phyloP scores from a whole-genome alignment of 208 protist genomes.

The Acanthamoeba sp. region DNA sequence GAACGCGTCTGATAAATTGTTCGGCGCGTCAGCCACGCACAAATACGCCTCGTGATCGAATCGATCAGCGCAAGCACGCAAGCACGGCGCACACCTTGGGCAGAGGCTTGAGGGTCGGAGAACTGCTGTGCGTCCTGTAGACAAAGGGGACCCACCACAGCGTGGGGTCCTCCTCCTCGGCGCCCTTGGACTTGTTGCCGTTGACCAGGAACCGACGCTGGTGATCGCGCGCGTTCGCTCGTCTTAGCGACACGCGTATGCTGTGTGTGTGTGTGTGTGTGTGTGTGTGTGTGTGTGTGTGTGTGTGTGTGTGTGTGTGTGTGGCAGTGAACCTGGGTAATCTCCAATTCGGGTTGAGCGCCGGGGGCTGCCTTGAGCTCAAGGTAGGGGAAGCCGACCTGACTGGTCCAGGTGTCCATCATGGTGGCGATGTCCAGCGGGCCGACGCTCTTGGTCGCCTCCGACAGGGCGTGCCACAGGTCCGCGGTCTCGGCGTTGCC shows the following conservation, averaged over 20 bases:
- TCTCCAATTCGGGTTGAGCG: neutral
- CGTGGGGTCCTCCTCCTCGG: neutral
- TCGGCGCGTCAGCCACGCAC: too few relatives aligned
- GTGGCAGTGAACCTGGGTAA: neutral
- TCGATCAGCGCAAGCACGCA: too few relatives aligned
- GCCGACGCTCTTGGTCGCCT: slow-evolving; percentile 89
- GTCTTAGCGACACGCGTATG: too few relatives aligned
- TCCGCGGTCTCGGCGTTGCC: slow-evolving; percentile 94
- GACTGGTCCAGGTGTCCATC: slow-evolving; percentile 94
- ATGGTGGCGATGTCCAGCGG: slow-evolving; percentile 79
- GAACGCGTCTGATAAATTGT: neutral
- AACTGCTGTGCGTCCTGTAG: neutral
- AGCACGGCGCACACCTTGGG: neutral
- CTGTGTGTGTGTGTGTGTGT: too few relatives aligned
- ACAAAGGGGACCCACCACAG: slow-evolving; percentile 30
- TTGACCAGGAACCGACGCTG: neutral
- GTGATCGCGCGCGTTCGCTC: neutral
- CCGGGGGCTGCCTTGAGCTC: neutral
- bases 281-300: too few relatives aligned
- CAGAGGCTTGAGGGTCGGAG: neutral
- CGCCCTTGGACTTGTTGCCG: neutral
- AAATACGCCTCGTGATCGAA: too few relatives aligned
- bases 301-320: neutral
- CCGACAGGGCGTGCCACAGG: slow-evolving; percentile 94
- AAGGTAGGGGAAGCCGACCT: slow-evolving; percentile 90